phyloP scores from a whole-genome alignment of 23 red algal genomes.

The Porphyridium purpureum region DNA sequence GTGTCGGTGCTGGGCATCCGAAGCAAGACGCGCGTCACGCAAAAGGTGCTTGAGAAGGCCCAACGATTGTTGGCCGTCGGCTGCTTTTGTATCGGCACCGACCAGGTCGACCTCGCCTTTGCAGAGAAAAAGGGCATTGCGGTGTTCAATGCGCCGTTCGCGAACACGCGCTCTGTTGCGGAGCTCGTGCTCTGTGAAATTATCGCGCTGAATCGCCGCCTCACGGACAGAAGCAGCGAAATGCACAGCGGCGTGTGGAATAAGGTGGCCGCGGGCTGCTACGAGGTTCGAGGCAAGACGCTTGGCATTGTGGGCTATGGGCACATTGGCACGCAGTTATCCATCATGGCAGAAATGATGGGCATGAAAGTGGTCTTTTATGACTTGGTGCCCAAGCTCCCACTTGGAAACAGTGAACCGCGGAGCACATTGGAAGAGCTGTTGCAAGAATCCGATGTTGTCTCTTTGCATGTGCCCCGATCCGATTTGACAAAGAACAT shows the following conservation, averaged over 20 bases:
- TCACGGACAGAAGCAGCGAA: conserved; percentile 26
- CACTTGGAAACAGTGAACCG: conserved; percentile 27
- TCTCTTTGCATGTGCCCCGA: conserved; percentile 62
- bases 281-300: conserved; percentile 67
- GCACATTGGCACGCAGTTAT: conserved; percentile 70
- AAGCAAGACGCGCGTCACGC: conserved; percentile 53
- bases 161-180: conserved; percentile 72
- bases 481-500: conserved; percentile 50
- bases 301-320: conserved; percentile 80
- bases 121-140: conserved; percentile 51
- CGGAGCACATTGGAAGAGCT: conserved; percentile 43
- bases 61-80: conserved; percentile 46
- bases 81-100: conserved; percentile 87
- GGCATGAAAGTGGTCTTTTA: conserved; percentile 82
- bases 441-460: conserved; percentile 29
- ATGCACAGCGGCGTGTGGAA: conserved; percentile 51
- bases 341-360: conserved; percentile 50
- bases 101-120: conserved; percentile 44
- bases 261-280: conserved; percentile 44
- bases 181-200: conserved; percentile 64
- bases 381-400: conserved; percentile 53
- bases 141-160: conserved; percentile 77
- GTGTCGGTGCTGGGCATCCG: conserved; percentile 60
- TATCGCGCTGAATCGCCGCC: conserved; percentile 36
- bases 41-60: conserved; percentile 30